phyloP scores from a whole-genome alignment of 2,329 filamentous ascomycete species.

The Akanthomyces muscarius region DNA sequence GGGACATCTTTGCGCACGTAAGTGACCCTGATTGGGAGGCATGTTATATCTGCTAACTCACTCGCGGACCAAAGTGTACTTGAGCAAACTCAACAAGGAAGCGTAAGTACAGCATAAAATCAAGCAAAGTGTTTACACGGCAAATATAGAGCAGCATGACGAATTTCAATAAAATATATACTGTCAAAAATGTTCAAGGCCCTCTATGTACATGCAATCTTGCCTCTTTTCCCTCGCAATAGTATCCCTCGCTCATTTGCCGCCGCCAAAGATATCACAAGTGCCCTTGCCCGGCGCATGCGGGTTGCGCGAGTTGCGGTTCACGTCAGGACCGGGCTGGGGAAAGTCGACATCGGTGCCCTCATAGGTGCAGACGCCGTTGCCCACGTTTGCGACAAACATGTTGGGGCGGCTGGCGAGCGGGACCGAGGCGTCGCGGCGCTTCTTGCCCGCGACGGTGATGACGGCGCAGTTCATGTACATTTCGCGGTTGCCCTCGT shows the following conservation, averaged over 20 bases:
- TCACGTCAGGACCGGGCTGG: slow-evolving; percentile 53
- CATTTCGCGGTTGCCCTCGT: slow-evolving; percentile 61
- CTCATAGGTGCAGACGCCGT: slow-evolving; percentile 52
- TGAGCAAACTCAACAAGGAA: not conserved
- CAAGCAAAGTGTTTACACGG: no score
- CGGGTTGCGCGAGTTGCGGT: slow-evolving; percentile 21
- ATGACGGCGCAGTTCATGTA: slow-evolving; percentile 67
- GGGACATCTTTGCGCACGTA: no score
- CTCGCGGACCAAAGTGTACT: not conserved
- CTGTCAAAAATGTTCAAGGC: not conserved
- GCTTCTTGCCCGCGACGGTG: slow-evolving; percentile 35
- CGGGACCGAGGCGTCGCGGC: slow-evolving; percentile 18
- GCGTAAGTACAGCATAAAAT: no score
- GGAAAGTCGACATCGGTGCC: slow-evolving; percentile 58
- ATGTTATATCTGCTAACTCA: not conserved
- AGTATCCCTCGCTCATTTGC: not conserved
- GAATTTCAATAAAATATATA: not conserved
- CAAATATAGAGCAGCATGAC: not conserved
- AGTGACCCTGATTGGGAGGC: no score
- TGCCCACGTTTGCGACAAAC: slow-evolving; percentile 62
- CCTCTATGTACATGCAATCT: not conserved
- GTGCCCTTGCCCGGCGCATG: slow-evolving; percentile 14
- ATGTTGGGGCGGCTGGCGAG: slow-evolving; percentile 56
- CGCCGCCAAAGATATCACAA: slow-evolving; percentile 12
- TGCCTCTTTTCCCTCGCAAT: no score